Conservation (phyloP, 2,329 filamentous ascomycete genomes). For the Pseudocercospora fuligena region DNA sequence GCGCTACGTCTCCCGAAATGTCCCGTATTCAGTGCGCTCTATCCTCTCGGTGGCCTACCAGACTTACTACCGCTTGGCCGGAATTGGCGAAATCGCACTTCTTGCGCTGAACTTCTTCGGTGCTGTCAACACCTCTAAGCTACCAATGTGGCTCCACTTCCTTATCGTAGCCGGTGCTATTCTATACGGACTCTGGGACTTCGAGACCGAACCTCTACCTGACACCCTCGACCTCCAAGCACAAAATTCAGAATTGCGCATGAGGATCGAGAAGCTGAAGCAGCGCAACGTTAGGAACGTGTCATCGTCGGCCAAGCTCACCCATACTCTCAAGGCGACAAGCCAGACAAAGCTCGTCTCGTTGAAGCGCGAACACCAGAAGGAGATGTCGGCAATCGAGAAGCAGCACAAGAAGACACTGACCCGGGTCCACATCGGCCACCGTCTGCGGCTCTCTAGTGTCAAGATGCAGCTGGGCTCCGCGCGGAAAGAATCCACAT, state of each 20-base stretch:
- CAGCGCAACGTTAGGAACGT: neutral
- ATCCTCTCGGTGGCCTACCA: neutral
- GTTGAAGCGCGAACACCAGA: neutral
- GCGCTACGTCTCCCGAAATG: neutral
- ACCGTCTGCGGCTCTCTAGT: too few relatives aligned
- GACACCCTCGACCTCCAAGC: neutral
- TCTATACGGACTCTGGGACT: neutral
- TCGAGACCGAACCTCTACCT: neutral
- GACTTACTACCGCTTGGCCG: neutral
- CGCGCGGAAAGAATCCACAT: neutral
- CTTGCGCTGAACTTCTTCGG: neutral
- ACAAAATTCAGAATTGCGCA: neutral
- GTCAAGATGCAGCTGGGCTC: too few relatives aligned
- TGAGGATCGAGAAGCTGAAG: neutral
- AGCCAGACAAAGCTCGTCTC: neutral
- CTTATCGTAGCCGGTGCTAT: neutral
- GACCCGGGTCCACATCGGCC: too few relatives aligned
- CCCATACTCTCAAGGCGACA: neutral
- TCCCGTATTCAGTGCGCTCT: neutral
- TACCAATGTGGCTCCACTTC: neutral
- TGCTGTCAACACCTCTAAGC: neutral
- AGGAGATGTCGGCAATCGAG: neutral
- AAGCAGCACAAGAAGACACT: neutral
- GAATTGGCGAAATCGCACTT: neutral
- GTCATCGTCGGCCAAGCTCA: neutral